Evolutionary conservation across 495 filamentous ascomycete species (phyloP).

Genomic region (Aspergillus asperescens): DNA sequence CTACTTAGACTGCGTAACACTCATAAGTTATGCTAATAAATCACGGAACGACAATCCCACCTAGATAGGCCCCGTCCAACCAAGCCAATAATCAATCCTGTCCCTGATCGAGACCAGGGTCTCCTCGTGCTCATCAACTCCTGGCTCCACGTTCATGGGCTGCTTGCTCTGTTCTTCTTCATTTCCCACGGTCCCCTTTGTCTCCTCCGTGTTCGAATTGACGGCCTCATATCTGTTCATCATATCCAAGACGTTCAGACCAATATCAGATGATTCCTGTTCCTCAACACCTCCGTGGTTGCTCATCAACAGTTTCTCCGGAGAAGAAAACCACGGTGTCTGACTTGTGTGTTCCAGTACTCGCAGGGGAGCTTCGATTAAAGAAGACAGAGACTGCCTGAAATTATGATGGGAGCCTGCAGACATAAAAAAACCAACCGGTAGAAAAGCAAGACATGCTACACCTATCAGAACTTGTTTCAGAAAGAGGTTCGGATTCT

Average conservation of each 20-base stretch:
- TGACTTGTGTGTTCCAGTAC: background rate
- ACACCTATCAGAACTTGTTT: background rate
- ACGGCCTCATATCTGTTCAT: background rate
- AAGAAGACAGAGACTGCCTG: background rate
- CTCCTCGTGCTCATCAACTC: background rate
- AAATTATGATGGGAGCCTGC: background rate
- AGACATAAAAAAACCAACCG: background rate
- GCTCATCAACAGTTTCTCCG: background rate
- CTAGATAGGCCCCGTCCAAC: conserved; percentile 31
- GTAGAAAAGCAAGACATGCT: conserved; percentile 1
- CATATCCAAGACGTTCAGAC: background rate
- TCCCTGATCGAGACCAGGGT: conserved; percentile 18
- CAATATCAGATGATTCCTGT: background rate
- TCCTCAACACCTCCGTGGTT: too few species aligned
- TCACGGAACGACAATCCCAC: background rate
- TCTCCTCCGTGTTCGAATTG: background rate
- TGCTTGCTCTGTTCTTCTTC: background rate
- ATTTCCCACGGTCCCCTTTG: background rate
- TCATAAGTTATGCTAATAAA: too few species aligned
- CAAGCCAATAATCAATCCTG: conserved; percentile 34
- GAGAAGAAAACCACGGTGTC: background rate
- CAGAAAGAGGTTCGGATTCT: background rate
- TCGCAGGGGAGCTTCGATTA: background rate
- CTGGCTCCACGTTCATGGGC: background rate
- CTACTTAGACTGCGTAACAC: too few species aligned